These are phyloP conservation scores for Aureobasidium sp. DNA, from an alignment of 2,329 filamentous ascomycete genomes.

Conservation along the genomic window DNA sequence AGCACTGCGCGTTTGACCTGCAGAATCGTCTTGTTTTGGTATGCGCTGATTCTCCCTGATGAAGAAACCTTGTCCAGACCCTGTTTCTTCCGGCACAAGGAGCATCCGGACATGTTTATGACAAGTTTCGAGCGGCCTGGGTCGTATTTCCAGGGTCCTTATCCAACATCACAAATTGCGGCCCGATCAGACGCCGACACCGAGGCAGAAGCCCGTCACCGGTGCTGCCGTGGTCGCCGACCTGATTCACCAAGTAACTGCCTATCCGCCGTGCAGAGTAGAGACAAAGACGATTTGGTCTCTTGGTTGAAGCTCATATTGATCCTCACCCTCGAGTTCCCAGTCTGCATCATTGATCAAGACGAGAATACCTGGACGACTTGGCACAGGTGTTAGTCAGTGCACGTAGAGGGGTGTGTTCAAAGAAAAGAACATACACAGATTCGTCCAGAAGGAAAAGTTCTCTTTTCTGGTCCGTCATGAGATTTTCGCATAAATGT, in stretches of 20 bases:
- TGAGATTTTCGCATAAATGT: constrained; percentile 70
- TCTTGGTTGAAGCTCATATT: constrained; percentile 70
- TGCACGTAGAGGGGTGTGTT: background rate
- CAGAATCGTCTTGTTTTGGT: background rate
- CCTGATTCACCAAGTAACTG: background rate
- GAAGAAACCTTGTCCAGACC: background rate
- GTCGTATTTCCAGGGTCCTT: background rate
- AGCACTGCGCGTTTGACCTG: background rate
- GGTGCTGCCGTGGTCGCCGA: no score
- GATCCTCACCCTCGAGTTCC: constrained; percentile 92
- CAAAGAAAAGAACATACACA: constrained; percentile 57
- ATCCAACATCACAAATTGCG: background rate
- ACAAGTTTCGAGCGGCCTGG: background rate
- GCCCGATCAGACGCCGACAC: background rate
- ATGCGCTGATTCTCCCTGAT: background rate
- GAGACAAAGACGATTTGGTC: constrained; percentile 96
- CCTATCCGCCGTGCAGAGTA: constrained; percentile 81
- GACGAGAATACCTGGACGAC: constrained; percentile 89
- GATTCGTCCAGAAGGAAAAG: constrained; percentile 81
- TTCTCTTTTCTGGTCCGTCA: constrained; percentile 79
- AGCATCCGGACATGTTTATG: background rate
- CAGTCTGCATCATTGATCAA: constrained; percentile 97
- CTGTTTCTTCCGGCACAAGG: background rate
- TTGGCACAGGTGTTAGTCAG: constrained; percentile 33
- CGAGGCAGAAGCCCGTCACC: background rate